Evolutionary conservation across 805 yeast species (phyloP).

Genomic region (Peterozyma toletana): DNA sequence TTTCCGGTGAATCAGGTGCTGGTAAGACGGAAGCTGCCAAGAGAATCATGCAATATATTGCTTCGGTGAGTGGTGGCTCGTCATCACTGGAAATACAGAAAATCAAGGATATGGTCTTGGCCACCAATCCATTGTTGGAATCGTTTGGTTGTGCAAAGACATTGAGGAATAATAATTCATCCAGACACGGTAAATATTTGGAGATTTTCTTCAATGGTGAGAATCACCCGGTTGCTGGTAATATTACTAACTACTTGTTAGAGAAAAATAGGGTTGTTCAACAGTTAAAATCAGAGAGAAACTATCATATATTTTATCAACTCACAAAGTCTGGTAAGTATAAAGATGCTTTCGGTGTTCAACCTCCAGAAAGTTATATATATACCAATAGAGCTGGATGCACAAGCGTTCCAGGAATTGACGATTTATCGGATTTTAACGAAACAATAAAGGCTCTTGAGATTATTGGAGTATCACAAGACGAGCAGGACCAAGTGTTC

Average conservation of each 20-base stretch:
- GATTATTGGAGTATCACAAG: constrained; percentile 72
- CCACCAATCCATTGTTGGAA: constrained; percentile 89
- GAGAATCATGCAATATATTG: constrained; percentile 94
- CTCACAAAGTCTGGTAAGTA: constrained; percentile 82
- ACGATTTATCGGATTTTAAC: constrained; percentile 70
- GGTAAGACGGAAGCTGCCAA: constrained; percentile 98
- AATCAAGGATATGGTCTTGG: constrained; percentile 95
- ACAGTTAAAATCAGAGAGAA: constrained; percentile 86
- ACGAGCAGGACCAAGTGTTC: constrained; percentile 88
- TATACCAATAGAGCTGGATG: constrained; percentile 87
- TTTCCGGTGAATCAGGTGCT: constrained; percentile 97
- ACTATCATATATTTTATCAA: constrained; percentile 96
- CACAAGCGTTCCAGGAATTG: constrained; percentile 77
- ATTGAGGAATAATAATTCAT: constrained; percentile 79
- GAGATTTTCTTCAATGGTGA: constrained; percentile 80
- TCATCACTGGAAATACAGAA: constrained; percentile 67
- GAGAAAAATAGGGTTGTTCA: constrained; percentile 98
- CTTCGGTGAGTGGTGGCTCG: constrained; percentile 73
- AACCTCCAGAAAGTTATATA: constrained; percentile 85
- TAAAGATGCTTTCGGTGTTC: constrained; percentile 82
- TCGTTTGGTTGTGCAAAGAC: constrained; percentile 94
- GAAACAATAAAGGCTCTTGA: constrained; percentile 86
- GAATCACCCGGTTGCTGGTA: constrained; percentile 90
- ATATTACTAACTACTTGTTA: constrained; percentile 87
- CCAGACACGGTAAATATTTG: constrained; percentile 88